These are phyloP conservation scores for Coprinopsis strossmayeri DNA, from an alignment of 768 basidiomycete genomes.

Conservation along the genomic window DNA sequence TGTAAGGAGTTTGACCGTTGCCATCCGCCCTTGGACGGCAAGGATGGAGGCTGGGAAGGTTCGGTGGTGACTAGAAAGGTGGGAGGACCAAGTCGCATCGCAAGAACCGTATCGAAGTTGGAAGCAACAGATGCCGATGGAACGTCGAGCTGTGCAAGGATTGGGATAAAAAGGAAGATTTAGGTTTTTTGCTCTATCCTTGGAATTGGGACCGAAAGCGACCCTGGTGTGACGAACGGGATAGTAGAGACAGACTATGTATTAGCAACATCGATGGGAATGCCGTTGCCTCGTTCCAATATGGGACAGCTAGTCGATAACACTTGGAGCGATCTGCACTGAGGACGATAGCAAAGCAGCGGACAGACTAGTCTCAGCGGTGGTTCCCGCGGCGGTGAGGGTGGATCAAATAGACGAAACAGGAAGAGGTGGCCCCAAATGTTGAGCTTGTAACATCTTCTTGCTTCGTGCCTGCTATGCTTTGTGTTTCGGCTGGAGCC, in stretches of 20 bases:
- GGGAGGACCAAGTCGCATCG: too few species aligned
- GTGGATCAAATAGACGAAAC: not conserved
- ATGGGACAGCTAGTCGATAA: not conserved
- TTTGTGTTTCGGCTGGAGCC: slow-evolving; percentile 2
- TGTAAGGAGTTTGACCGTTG: too few species aligned
- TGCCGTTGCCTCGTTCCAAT: not conserved
- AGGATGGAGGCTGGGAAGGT: too few species aligned
- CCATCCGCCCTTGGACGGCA: too few species aligned
- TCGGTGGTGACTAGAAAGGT: too few species aligned
- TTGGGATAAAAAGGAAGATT: not conserved
- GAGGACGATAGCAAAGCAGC: not conserved
- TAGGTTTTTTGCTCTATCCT: too few species aligned
- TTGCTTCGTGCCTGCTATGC: not conserved
- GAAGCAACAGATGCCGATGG: too few species aligned
- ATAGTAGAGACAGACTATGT: too few species aligned
- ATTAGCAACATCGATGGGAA: not conserved
- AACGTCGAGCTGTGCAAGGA: too few species aligned
- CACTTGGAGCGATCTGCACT: not conserved
- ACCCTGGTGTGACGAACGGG: too few species aligned
- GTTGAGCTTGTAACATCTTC: not conserved
- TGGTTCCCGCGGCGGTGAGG: slow-evolving; percentile 2
- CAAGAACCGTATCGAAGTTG: too few species aligned
- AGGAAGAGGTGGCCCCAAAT: not conserved
- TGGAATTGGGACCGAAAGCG: too few species aligned
- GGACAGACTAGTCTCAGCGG: not conserved